Evolutionary conservation across 169 alveolate species (phyloP).

Genomic region (Plasmodium gonderi): DNA sequence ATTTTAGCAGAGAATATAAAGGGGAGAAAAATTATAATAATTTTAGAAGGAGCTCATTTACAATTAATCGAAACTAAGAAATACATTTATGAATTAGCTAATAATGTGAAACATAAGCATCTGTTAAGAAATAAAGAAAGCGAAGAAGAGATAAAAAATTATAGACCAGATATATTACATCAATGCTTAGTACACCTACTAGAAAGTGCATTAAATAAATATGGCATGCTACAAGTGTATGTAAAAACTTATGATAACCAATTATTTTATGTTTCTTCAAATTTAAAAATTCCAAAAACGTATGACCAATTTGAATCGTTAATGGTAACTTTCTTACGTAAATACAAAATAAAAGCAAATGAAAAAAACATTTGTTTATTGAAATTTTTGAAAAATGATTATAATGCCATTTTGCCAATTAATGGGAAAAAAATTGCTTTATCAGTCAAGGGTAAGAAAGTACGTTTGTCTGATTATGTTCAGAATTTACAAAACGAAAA

Average conservation of each 20-base stretch:
- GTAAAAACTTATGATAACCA: slow-evolving; percentile 88
- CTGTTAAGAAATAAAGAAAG: slow-evolving; percentile 3
- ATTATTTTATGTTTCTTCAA: slow-evolving; percentile 89
- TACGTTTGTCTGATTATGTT: slow-evolving; percentile 79
- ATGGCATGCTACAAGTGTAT: slow-evolving; percentile 84
- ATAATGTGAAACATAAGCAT: slow-evolving; percentile 29
- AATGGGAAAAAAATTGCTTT: slow-evolving; percentile 88
- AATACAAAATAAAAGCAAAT: slow-evolving; percentile 86
- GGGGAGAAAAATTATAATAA: slow-evolving; percentile 35
- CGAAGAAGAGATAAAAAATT: slow-evolving; percentile 80
- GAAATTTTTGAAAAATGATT: slow-evolving; percentile 87
- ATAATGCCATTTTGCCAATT: slow-evolving; percentile 84
- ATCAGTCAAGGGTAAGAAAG: slow-evolving; percentile 84
- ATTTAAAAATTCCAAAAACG: slow-evolving; percentile 89
- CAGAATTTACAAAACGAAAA: slow-evolving; percentile 76
- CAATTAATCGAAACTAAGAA: slow-evolving; percentile 59
- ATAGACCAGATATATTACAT: slow-evolving; percentile 90
- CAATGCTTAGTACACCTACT: slow-evolving; percentile 89
- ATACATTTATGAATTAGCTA: slow-evolving; percentile 61
- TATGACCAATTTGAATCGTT: slow-evolving; percentile 85
- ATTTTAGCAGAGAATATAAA: not conserved
- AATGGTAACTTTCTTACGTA: slow-evolving; percentile 85
- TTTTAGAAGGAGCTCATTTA: slow-evolving; percentile 65
- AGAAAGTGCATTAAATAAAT: slow-evolving; percentile 88
- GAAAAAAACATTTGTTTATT: slow-evolving; percentile 83